Percentiles rank a stretch among this genome's conserved stretches.
Evolutionary conservation across 2,329 filamentous ascomycete genomes (phyloP).

Genomic region (Pseudocercospora pini-densiflorae): DNA sequence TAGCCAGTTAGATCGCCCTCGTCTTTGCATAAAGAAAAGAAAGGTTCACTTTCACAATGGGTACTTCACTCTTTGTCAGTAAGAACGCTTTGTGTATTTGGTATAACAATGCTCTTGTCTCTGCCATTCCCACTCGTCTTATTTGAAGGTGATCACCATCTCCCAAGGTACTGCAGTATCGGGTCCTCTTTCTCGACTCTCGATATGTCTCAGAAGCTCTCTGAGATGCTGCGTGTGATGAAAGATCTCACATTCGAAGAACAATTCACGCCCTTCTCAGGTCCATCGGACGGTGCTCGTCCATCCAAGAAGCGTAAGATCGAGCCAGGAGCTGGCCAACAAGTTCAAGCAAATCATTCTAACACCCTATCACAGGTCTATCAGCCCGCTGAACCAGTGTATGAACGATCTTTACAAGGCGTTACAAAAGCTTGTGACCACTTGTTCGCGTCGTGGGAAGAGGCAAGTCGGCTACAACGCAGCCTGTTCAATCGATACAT

Average conservation of each 20-base stretch:
- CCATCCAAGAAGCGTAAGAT: neutral
- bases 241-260: neutral
- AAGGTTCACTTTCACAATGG: neutral
- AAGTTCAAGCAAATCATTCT: neutral
- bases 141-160: neutral
- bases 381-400: neutral
- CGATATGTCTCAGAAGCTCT: neutral
- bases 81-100: neutral
- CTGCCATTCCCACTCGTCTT: neutral
- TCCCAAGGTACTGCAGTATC: neutral
- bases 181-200: neutral
- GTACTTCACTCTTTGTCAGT: neutral
- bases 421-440: neutral
- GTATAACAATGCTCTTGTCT: neutral
- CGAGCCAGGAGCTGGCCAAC: neutral
- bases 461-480: neutral
- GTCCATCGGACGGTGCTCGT: neutral
- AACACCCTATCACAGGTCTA: neutral
- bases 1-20: neutral
- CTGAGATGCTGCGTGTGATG: neutral
- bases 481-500: constrained; percentile 7
- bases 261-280: neutral
- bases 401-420: neutral
- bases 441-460: neutral
- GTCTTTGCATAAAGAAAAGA: neutral